Conservation (phyloP, 148 eudicot genomes). For the Rhododendron simsii region DNA sequence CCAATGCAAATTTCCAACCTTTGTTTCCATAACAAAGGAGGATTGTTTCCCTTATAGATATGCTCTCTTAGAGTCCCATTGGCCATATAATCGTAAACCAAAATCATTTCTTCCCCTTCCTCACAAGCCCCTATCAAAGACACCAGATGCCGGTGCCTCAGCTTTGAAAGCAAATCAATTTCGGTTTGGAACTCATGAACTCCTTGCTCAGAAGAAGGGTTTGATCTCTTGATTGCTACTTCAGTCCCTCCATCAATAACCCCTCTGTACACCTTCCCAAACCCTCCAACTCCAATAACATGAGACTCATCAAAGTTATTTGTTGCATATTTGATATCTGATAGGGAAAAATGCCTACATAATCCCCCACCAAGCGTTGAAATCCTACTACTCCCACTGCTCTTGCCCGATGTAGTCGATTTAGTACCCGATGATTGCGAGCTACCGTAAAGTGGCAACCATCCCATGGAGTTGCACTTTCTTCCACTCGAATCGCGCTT, state of each 20-base stretch:
- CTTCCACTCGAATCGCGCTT: background rate
- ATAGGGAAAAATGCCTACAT: slow-evolving; percentile 27
- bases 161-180: slow-evolving; percentile 36
- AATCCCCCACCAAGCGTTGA: slow-evolving; percentile 21
- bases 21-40: slow-evolving; percentile 27
- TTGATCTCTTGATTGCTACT: slow-evolving; percentile 43
- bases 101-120: slow-evolving; percentile 34
- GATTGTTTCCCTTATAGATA: slow-evolving; percentile 14
- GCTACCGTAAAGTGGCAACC: slow-evolving; percentile 32
- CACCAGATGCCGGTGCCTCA: slow-evolving; percentile 37
- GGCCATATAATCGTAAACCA: slow-evolving; percentile 43
- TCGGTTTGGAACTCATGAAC: slow-evolving; percentile 35
- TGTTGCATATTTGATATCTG: slow-evolving; percentile 30
- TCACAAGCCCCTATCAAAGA: slow-evolving; percentile 42
- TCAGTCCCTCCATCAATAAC: slow-evolving; percentile 16
- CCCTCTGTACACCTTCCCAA: slow-evolving; percentile 38
- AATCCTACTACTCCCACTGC: slow-evolving; percentile 12
- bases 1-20: slow-evolving; percentile 38
- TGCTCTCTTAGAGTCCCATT: slow-evolving; percentile 45
- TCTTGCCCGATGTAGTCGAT: background rate
- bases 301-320: slow-evolving; percentile 27
- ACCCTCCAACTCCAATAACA: slow-evolving; percentile 44
- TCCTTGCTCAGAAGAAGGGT: slow-evolving; percentile 41
- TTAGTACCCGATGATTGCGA: slow-evolving; percentile 12
- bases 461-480: background rate